phyloP scores from a whole-genome alignment of 345 rosid species.

The Aegle marmelos region DNA sequence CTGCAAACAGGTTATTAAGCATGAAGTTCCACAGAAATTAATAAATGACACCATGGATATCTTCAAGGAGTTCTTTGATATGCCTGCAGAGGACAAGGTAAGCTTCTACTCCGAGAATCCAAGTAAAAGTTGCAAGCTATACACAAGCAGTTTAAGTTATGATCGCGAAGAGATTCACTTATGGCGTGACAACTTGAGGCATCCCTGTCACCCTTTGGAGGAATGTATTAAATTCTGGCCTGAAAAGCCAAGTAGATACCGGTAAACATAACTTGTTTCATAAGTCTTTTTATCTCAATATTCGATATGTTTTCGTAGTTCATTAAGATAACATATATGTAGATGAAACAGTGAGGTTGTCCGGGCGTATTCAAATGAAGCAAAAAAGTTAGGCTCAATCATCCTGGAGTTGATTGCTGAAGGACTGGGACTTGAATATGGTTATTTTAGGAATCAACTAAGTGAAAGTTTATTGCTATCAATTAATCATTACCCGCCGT shows the following conservation, averaged over 20 bases:
- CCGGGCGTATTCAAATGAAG: constrained; percentile 25
- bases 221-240: constrained; percentile 20
- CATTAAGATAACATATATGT: background rate
- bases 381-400: constrained; percentile 29
- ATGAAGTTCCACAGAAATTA: constrained; percentile 7
- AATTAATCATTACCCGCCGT: constrained; percentile 32
- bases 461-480: constrained; percentile 15
- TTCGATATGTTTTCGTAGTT: background rate
- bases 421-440: constrained; percentile 32
- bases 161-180: background rate
- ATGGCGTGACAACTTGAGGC: constrained; percentile 19
- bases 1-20: constrained; percentile 17
- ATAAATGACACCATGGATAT: constrained; percentile 13
- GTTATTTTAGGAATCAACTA: constrained; percentile 16
- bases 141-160: constrained; percentile 4
- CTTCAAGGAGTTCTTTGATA: constrained; percentile 16
- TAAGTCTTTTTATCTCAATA: background rate
- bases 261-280: background rate
- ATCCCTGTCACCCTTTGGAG: constrained; percentile 19
- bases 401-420: constrained; percentile 28
- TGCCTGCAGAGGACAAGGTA: constrained; percentile 21
- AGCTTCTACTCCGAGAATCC: background rate
- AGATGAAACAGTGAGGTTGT: constrained; percentile 20
- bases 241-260: constrained; percentile 10
- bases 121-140: constrained; percentile 9